These are phyloP conservation scores for Senna siamea DNA, from an alignment of 306 rosid genomes.

Conservation along the genomic window DNA sequence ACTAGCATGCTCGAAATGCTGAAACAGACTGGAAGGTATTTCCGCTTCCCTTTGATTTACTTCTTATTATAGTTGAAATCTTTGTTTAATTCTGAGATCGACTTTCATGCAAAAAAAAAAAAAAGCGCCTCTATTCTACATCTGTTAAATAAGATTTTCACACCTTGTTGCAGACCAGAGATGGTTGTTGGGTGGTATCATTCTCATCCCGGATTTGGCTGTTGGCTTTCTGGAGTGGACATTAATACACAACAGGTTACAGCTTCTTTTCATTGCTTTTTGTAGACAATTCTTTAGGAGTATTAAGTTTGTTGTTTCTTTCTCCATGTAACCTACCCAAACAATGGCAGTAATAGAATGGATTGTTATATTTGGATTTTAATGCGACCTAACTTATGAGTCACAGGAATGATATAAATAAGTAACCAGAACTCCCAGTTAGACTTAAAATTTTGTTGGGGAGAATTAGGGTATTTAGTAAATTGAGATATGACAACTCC, in stretches of 20 bases:
- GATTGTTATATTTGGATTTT: neutral
- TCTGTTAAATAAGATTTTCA: neutral
- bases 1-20: conserved; percentile 87
- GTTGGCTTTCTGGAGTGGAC: conserved; percentile 99
- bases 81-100: neutral
- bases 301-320: neutral
- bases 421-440: conserved; percentile 2
- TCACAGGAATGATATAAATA: neutral
- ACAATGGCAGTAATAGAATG: neutral
- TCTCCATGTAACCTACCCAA: neutral
- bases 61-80: neutral
- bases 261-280: neutral
- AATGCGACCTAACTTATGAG: conserved; percentile 24
- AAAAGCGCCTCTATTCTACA: too few relatives aligned
- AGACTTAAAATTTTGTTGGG: neutral
- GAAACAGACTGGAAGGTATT: conserved; percentile 74
- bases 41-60: conserved; percentile 1
- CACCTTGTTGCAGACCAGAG: conserved; percentile 70
- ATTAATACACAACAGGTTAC: conserved; percentile 97
- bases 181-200: conserved; percentile 99
- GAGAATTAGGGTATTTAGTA: neutral
- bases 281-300: neutral
- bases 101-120: too few relatives aligned
- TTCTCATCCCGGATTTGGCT: conserved; percentile 97
- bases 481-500: conserved; percentile 19